Percentiles rank a stretch among this genome's conserved stretches.
These are phyloP conservation scores for Neolentinus lepideus DNA, from an alignment of 1,284 basidiomycete genomes.

Conservation along the genomic window DNA sequence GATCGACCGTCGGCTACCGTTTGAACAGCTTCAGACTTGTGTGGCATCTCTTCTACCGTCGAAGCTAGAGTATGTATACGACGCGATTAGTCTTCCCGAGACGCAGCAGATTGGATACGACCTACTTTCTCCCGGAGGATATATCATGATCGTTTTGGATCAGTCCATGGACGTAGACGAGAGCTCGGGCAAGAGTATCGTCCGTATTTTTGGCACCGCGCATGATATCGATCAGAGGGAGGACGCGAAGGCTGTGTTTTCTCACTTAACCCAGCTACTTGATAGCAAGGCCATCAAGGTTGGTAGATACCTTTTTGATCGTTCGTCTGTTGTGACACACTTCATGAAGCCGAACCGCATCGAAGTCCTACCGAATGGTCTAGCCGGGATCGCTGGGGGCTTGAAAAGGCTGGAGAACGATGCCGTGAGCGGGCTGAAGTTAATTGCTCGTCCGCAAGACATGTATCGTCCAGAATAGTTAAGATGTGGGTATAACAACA, in stretches of 20 bases:
- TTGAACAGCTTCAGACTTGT: slow-evolving; percentile 8
- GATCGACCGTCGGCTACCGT: slow-evolving; percentile 25
- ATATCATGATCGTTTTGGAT: slow-evolving; percentile 2
- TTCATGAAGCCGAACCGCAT: slow-evolving; percentile 17
- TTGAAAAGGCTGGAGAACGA: slow-evolving; percentile 30
- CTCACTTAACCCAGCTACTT: slow-evolving; percentile 23
- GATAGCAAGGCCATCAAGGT: slow-evolving; percentile 30
- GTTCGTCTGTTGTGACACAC: neutral
- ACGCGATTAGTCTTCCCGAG: slow-evolving; percentile 20
- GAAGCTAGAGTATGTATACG: slow-evolving; percentile 21
- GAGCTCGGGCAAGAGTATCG: neutral
- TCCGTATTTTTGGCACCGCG: neutral
- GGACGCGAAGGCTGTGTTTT: slow-evolving; percentile 13
- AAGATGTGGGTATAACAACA: too few relatives aligned
- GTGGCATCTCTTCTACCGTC: slow-evolving; percentile 17
- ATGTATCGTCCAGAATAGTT: too few relatives aligned
- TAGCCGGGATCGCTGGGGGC: slow-evolving; percentile 35
- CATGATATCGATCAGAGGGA: neutral
- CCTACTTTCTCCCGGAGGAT: slow-evolving; percentile 14
- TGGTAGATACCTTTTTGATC: slow-evolving; percentile 4
- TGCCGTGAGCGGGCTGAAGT: slow-evolving; percentile 40
- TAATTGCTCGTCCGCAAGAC: slow-evolving; percentile 42
- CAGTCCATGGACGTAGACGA: slow-evolving; percentile 13
- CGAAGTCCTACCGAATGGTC: slow-evolving; percentile 38
- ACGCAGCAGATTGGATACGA: slow-evolving; percentile 18